Percentiles rank a stretch among this genome's conserved stretches.
Evolutionary conservation across 2,329 filamentous ascomycete species (phyloP).

Genomic region (Botrytis byssoidea): DNA sequence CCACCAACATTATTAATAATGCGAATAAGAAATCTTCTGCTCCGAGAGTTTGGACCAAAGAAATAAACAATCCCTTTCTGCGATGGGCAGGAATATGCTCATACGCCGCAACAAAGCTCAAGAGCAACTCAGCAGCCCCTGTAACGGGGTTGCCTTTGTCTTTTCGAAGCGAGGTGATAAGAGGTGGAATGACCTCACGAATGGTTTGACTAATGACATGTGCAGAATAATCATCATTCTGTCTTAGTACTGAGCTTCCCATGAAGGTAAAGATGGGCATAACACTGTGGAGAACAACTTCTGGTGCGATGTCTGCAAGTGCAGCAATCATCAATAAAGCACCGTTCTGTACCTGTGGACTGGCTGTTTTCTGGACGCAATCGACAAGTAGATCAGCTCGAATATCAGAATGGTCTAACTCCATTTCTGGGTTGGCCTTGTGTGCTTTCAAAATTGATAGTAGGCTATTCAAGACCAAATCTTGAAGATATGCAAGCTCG

Average conservation of each 20-base stretch:
- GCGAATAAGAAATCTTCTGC: conserved; percentile 85
- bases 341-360: conserved; percentile 89
- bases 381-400: conserved; percentile 90
- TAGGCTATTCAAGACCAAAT: conserved; percentile 77
- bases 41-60: conserved; percentile 81
- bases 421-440: conserved; percentile 58
- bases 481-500: conserved; percentile 87
- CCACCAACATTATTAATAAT: conserved; percentile 83
- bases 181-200: conserved; percentile 85
- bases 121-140: conserved; percentile 83
- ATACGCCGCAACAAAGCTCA: conserved; percentile 94
- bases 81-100: conserved; percentile 92
- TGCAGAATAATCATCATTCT: conserved; percentile 95
- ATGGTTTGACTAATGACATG: conserved; percentile 96
- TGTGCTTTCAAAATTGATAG: conserved; percentile 79
- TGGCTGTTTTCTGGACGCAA: conserved; percentile 87
- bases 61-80: conserved; percentile 76
- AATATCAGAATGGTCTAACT: conserved; percentile 75
- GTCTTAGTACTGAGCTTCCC: conserved; percentile 84
- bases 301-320: conserved; percentile 82
- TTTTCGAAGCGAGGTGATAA: conserved; percentile 81
- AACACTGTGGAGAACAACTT: conserved; percentile 90
- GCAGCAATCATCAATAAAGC: conserved; percentile 85
- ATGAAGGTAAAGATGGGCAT: conserved; percentile 99
- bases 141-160: conserved; percentile 75